Evolutionary conservation across 371 early-diverging fungal species (phyloP), one percentile per base, ranked within the genome.

Genomic region (Rhizopus sp.): DNA sequence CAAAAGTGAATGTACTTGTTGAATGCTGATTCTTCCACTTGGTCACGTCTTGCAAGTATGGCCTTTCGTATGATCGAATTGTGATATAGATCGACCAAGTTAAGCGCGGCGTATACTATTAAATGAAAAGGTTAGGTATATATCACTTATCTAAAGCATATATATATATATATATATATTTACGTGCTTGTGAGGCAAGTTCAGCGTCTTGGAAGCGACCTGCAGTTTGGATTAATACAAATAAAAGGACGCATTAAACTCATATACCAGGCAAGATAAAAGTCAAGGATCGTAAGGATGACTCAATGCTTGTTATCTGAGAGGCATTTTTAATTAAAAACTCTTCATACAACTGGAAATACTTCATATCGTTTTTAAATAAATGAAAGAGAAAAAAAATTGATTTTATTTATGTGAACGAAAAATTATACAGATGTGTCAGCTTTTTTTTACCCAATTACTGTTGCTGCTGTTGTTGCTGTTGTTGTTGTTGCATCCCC

Each of bases 191-290:
- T 10, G 98, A 94, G 16, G 92, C 93, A 29, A 97, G 77, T 63
- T 97, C 96, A 8, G 96, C 88, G 70, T 96, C 93, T 40, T 87
- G 85, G 68, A 97, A 97, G 13, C 96, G 88, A 52, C 97, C 95
- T 92, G 60, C 37, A 55, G 10, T 52, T 34, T 12, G 16, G 49
- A 50, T 10, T 42, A 53, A 47, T 1, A 56, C 37, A 56, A 59
- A 49, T 38, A 42, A n/a, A 47, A 15, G 13, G 35, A 40, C 30
- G 31, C 8, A 16, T 7, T 62, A 42, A 72, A 88, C 49, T 9
- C 50, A 16, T 32, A 5, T 63, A 38, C 94, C 95, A 35, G 97
- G 97, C 16, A 97, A 72, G 34, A 97, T 81, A 66, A 96, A 97
- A 16, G 96, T 92, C 38, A 96, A 80, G 31, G 93, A 88, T 16